Evolutionary conservation across 305 asterid genomes (phyloP).

Genomic region (Fraxinus velutina): DNA sequence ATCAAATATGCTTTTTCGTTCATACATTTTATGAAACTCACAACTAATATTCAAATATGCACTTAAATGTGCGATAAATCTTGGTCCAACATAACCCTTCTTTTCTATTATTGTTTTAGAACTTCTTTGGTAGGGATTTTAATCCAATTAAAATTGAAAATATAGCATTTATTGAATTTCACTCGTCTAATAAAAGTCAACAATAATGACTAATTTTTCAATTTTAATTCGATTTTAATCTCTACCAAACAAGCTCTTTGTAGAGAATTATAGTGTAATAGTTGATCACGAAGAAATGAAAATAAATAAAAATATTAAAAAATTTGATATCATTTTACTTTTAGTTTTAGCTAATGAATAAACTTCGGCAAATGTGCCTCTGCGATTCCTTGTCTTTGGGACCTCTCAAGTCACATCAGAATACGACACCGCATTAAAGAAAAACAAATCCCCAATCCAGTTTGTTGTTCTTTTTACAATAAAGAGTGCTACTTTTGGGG

Average conservation of each 20-base stretch:
- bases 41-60: neutral
- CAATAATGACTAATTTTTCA: no score
- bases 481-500: constrained; percentile 18
- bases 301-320: neutral
- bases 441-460: constrained; percentile 32
- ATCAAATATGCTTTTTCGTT: no score
- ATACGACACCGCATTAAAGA: constrained; percentile 13
- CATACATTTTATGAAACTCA: neutral
- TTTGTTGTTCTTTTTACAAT: constrained; percentile 36
- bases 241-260: no score
- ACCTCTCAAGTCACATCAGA: constrained; percentile 33
- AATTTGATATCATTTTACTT: neutral
- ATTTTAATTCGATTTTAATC: no score
- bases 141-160: no score
- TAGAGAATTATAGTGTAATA: neutral
- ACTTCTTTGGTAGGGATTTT: no score
- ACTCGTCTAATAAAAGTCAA: no score
- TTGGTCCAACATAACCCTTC: neutral
- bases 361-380: neutral
- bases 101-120: neutral
- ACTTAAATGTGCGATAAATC: neutral
- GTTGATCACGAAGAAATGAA: neutral
- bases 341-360: neutral
- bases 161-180: no score
- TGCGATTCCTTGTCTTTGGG: neutral